These are phyloP conservation scores for Neospora caninum DNA, from an alignment of 169 alveolate genomes.

Conservation along the genomic window DNA sequence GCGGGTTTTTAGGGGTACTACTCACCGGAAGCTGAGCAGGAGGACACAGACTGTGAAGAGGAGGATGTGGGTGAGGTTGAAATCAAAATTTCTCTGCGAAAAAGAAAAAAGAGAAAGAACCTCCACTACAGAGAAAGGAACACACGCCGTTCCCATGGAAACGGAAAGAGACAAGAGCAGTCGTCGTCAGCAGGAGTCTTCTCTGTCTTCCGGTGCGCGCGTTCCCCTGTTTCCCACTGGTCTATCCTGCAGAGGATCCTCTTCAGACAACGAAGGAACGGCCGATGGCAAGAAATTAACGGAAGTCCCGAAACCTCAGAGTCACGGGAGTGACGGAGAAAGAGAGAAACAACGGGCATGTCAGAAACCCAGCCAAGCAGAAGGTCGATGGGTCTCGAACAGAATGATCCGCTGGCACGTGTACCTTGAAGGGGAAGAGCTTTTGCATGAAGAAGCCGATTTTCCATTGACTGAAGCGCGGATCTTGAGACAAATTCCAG, in stretches of 20 bases:
- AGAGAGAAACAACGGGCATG: too few relatives aligned
- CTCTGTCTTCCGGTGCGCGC: too few relatives aligned
- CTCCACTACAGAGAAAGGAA: neutral
- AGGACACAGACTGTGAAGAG: slow-evolving; percentile 74
- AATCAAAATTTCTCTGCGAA: slow-evolving; percentile 70
- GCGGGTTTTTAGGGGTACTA: too few relatives aligned
- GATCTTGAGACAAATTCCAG: slow-evolving; percentile 74
- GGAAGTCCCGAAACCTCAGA: too few relatives aligned
- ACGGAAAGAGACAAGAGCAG: neutral
- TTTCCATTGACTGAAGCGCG: slow-evolving; percentile 73
- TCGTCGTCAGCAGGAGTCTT: too few relatives aligned
- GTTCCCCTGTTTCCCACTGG: too few relatives aligned
- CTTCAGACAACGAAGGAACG: too few relatives aligned
- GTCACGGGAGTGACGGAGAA: too few relatives aligned
- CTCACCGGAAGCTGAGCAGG: slow-evolving; percentile 71
- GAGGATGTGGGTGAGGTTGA: slow-evolving; percentile 74
- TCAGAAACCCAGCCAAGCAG: too few relatives aligned
- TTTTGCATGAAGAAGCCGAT: slow-evolving; percentile 74
- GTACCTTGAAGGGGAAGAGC: slow-evolving; percentile 75
- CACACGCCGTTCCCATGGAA: neutral
- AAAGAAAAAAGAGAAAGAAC: neutral
- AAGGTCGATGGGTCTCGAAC: too few relatives aligned
- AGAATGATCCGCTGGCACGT: neutral
- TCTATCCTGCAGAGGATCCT: too few relatives aligned
- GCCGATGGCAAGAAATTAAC: too few relatives aligned